Evolutionary conservation across 1,284 basidiomycete genomes (phyloP), one percentile per base, ranked within the genome.

Genomic region (Neonothopanus nambi): DNA sequence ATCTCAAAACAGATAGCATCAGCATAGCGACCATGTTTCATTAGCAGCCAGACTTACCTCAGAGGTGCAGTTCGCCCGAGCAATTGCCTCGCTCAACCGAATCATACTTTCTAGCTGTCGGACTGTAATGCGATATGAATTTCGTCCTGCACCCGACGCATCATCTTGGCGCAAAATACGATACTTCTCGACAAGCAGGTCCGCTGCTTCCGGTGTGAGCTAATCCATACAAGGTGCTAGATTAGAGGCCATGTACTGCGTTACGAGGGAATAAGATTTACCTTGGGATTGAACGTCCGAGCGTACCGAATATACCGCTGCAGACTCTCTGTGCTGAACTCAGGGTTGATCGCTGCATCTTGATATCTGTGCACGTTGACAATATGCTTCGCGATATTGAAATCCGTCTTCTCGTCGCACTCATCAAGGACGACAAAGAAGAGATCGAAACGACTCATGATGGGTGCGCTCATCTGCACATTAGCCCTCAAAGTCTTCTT

Each of bases 401-500:
- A 71, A 69, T 99, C 97, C 58, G 89, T 91, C 66, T 84, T 86
- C 70, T 95, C 91, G 70, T 98, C 91, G 73, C 96, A 98, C 67
- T 99, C 96, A 67, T 99, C 97, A 39, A 99, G 80, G 12, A 99
- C 95, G 53, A 99, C 93, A 67, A 99, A 99, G 78, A 99, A 99
- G 59, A 99, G 71, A 70, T 99, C 97, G 68, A 99, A 99, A 61
- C 97, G 87, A 73, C 93, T 96, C 96, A 99, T 99, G 73, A 99
- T 99, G 1, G 97, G 97, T 0, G 95, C 91, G 48, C 89, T 95
- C 96, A 99, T 98, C 56, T 93, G 93, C 26, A 99, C 89, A 69
- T 99, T 99, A n/a, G 90, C 90, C 17, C 95, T 80, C 21, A 99
- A 75, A 3, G 89, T 89, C 74, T 91, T 93, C 76, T 98, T 99